These are phyloP conservation scores for Penicillium longicatenatum DNA, from an alignment of 495 filamentous ascomycete species.

Conservation along the genomic window DNA sequence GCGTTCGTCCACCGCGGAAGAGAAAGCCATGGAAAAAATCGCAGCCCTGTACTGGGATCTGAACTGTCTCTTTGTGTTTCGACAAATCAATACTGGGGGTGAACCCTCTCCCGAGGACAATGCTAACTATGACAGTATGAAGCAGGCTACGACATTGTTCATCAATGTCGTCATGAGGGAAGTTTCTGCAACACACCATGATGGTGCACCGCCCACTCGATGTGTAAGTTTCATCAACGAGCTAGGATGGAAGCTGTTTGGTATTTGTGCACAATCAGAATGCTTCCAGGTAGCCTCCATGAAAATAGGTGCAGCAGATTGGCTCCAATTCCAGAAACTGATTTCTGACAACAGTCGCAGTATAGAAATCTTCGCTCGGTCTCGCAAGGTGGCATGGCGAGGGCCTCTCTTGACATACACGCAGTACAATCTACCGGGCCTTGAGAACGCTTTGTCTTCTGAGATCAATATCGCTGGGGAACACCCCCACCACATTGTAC, in stretches of 20 bases:
- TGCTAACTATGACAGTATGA: not conserved
- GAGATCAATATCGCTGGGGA: conserved; percentile 15
- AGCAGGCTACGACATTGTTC: not conserved
- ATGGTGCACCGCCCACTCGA: not conserved
- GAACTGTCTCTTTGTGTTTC: not conserved
- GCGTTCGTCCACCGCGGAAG: not conserved
- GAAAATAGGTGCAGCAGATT: conserved; percentile 11
- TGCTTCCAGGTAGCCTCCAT: conserved; percentile 29
- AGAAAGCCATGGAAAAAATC: not conserved
- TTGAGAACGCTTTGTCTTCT: conserved; percentile 7
- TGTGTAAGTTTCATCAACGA: not conserved
- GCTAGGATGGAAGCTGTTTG: conserved; percentile 37
- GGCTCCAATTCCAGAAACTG: conserved; percentile 19
- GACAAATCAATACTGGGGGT: not conserved
- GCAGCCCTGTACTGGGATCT: conserved; percentile 5
- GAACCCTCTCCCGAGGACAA: not conserved
- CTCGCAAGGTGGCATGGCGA: conserved; percentile 34
- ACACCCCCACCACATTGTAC: conserved; percentile 30
- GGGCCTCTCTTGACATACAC: conserved; percentile 20
- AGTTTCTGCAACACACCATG: not conserved
- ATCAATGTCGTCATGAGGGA: not conserved
- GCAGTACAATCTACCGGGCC: conserved; percentile 4
- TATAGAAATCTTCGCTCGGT: conserved; percentile 34
- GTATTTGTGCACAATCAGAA: conserved; percentile 35
- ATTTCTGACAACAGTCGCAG: conserved; percentile 27